These are phyloP conservation scores for Flueggea neowawraea DNA, from an alignment of 441 rosid genomes.

Conservation along the genomic window DNA sequence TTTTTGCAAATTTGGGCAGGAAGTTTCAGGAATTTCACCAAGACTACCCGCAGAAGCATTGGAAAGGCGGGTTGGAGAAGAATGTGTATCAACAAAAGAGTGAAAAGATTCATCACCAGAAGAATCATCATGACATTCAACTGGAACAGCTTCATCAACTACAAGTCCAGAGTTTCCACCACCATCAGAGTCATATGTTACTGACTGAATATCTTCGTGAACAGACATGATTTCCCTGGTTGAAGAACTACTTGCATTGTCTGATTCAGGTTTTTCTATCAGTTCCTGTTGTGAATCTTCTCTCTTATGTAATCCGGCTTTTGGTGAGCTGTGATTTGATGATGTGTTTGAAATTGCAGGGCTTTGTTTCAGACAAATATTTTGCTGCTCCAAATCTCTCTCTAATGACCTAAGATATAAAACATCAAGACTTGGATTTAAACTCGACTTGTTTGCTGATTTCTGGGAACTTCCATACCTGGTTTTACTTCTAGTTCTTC, in stretches of 20 bases:
- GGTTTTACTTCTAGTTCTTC: conserved; percentile 31
- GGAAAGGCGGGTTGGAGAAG: conserved; percentile 49
- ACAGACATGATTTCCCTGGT: conserved; percentile 70
- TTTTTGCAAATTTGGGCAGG: conserved; percentile 22
- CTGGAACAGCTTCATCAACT: conserved; percentile 26
- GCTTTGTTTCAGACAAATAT: conserved; percentile 31
- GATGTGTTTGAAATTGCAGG: conserved; percentile 25
- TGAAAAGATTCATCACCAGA: conserved; percentile 91
- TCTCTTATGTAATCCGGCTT: conserved; percentile 20
- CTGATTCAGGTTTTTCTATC: conserved; percentile 22
- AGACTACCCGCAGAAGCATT: conserved; percentile 56
- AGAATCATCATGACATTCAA: conserved; percentile 33
- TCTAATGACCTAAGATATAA: conserved; percentile 59
- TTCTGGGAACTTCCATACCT: conserved; percentile 29
- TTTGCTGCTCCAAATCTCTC: conserved; percentile 62
- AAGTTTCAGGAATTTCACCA: conserved; percentile 33
- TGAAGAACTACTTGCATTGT: conserved; percentile 48
- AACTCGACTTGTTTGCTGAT: conserved; percentile 55
- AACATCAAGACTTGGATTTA: conserved; percentile 66
- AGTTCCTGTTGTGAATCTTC: conserved; percentile 28
- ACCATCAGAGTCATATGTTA: conserved; percentile 32
- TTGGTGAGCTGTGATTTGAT: conserved; percentile 16
- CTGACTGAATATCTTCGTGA: conserved; percentile 38
- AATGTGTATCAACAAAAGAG: conserved; percentile 56
- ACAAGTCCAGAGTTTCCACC: conserved; percentile 18